Conservation (phyloP, 2,329 filamentous ascomycete species). For the Xylaria sp. region DNA sequence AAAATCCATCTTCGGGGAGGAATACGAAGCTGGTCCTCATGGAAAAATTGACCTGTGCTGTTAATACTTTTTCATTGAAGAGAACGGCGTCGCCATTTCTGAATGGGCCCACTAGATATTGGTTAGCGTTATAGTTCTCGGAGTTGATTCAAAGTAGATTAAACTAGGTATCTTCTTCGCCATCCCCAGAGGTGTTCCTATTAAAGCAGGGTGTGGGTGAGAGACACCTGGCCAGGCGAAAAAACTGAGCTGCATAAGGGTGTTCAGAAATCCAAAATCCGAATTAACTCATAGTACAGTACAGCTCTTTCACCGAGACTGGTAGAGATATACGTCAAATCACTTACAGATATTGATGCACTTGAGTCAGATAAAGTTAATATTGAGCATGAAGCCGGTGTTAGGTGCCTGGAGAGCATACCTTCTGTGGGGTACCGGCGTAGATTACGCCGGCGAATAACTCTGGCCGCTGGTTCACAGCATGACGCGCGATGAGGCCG, state of each 20-base stretch:
- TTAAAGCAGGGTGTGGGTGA: background rate
- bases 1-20: constrained; percentile 85
- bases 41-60: constrained; percentile 92
- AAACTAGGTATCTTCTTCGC: background rate
- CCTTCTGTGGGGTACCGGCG: constrained; percentile 79
- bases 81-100: constrained; percentile 93
- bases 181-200: background rate
- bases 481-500: constrained; percentile 87
- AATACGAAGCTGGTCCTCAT: constrained; percentile 87
- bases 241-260: background rate
- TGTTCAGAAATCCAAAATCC: background rate
- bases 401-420: constrained; percentile 4
- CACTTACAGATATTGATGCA: constrained; percentile 76
- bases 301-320: background rate
- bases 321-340: background rate
- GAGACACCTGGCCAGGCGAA: background rate
- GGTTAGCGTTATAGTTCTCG: constrained; percentile 12
- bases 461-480: constrained; percentile 84
- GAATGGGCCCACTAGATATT: constrained; percentile 77
- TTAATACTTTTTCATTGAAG: constrained; percentile 87
- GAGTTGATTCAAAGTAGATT: background rate
- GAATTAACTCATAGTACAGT: background rate
- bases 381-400: background rate
- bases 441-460: constrained; percentile 89
- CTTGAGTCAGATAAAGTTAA: constrained; percentile 47